A percentile compares a stretch with the other conserved stretches of the same genome.
phyloP scores from a whole-genome alignment of 257 asterid genomes.

The Salvia rosmarinus region DNA sequence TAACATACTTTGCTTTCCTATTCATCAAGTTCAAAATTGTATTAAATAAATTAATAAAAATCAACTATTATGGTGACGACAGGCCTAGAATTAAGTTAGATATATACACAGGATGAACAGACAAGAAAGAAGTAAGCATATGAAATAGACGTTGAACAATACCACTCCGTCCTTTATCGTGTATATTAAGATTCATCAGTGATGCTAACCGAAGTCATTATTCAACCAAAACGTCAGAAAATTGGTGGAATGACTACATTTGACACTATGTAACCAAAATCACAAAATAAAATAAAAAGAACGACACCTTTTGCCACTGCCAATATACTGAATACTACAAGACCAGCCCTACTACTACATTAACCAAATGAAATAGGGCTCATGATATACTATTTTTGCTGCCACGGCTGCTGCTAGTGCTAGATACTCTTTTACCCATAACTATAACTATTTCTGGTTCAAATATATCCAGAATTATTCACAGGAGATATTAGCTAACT shows the following conservation, averaged over 20 bases:
- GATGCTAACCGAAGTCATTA: conserved; percentile 21
- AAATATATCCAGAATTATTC: neutral
- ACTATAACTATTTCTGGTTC: neutral
- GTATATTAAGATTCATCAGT: neutral
- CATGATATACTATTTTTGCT: neutral
- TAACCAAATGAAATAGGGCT: neutral
- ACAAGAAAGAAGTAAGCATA: neutral
- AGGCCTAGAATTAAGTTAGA: neutral
- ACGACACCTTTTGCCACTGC: neutral
- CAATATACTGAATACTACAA: neutral
- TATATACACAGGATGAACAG: neutral
- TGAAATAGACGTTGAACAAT: conserved; percentile 5
- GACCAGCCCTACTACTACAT: neutral
- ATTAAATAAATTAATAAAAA: neutral
- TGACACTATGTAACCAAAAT: neutral
- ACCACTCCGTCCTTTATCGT: neutral
- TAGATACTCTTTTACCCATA: conserved; percentile 9
- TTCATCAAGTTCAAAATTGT: neutral
- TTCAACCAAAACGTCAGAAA: conserved; percentile 12
- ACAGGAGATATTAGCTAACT: neutral
- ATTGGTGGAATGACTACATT: neutral
- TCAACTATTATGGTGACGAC: too few relatives aligned
- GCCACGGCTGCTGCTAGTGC: neutral
- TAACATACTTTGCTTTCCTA: neutral
- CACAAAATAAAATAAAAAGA: neutral